phyloP scores from a whole-genome alignment of 306 rosid genomes.

The Gastrolobium villosum region DNA sequence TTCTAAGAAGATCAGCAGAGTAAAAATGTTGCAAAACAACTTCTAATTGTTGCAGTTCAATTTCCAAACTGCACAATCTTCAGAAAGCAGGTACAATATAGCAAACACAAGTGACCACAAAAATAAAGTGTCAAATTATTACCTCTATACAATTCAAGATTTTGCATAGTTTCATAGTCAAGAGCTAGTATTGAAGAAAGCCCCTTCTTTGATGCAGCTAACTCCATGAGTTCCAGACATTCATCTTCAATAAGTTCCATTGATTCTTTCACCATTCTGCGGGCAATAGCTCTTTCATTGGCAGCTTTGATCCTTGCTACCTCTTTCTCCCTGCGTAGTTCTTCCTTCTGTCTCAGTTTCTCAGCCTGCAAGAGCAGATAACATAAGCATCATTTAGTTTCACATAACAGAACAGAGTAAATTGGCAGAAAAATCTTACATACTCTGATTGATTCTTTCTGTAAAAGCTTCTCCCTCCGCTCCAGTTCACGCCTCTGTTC shows the following conservation, averaged over 20 bases:
- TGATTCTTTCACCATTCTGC: constrained; percentile 77
- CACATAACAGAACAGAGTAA: constrained; percentile 31
- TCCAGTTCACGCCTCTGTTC: constrained; percentile 80
- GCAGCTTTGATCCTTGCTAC: constrained; percentile 81
- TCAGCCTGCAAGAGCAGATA: constrained; percentile 61
- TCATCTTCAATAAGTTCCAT: constrained; percentile 82
- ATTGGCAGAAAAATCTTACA: constrained; percentile 47
- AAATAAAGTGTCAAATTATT: constrained; percentile 11
- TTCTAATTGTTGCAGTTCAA: background rate
- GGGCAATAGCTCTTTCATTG: constrained; percentile 75
- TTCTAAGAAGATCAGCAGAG: background rate
- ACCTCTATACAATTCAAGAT: constrained; percentile 74
- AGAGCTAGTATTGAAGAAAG: constrained; percentile 70
- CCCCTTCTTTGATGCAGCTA: constrained; percentile 76
- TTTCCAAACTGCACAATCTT: constrained; percentile 3
- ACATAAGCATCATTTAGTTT: constrained; percentile 39
- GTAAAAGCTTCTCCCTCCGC: constrained; percentile 75
- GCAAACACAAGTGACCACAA: constrained; percentile 29
- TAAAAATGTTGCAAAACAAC: background rate
- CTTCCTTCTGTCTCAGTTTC: constrained; percentile 80
- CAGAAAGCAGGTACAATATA: constrained; percentile 17
- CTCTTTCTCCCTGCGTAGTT: constrained; percentile 71
- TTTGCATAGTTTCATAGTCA: constrained; percentile 70
- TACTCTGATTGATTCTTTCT: constrained; percentile 77
- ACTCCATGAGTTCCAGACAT: constrained; percentile 79